These are phyloP conservation scores for Dactylorhiza incarnata DNA, from an alignment of 106 monocot genomes.

Conservation along the genomic window DNA sequence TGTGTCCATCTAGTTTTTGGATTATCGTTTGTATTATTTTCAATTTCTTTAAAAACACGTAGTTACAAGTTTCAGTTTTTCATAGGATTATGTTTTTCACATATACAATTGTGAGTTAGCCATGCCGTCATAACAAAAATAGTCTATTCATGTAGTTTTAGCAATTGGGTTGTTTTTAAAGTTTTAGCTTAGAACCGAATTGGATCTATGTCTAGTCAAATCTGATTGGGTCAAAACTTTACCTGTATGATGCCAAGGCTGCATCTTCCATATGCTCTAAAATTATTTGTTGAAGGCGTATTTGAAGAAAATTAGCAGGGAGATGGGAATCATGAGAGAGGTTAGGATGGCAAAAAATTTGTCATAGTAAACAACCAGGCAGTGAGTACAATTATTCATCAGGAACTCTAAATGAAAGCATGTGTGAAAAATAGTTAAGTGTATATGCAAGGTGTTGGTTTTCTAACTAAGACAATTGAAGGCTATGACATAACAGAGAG, in stretches of 20 bases:
- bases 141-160: background rate
- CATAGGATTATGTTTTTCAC: background rate
- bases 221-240: background rate
- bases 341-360: background rate
- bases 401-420: no score
- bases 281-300: no score
- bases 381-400: no score
- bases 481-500: no score
- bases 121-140: background rate
- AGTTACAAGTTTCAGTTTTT: background rate
- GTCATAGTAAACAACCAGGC: background rate
- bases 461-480: no score
- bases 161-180: background rate
- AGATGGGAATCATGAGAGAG: background rate
- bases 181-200: background rate
- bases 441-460: no score
- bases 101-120: background rate
- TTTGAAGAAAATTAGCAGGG: background rate
- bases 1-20: slow-evolving; percentile 10
- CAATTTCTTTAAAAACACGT: background rate
- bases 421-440: no score
- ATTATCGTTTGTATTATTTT: background rate
- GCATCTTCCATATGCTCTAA: no score
- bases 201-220: background rate
- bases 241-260: no score